Evolutionary conservation across 371 early-diverging fungal species (phyloP).

Genomic region (Saksenaea vasiformis): DNA sequence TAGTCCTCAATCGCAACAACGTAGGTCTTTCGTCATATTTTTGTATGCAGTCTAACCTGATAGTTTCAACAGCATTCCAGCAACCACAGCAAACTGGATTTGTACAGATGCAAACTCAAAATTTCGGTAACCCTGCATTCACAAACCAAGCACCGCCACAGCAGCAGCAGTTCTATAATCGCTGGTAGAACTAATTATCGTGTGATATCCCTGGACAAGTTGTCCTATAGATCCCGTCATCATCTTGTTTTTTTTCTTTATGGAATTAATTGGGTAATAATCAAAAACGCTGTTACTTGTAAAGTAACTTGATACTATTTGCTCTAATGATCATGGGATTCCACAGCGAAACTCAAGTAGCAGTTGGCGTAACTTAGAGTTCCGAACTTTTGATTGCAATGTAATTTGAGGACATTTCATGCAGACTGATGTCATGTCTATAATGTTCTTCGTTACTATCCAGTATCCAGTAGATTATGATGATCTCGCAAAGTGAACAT

Average conservation of each 20-base stretch:
- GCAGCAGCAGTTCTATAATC: slow-evolving; percentile 25
- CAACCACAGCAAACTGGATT: slow-evolving; percentile 22
- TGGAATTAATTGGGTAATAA: background rate
- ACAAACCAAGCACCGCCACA: slow-evolving; percentile 18
- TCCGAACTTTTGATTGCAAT: too few species aligned
- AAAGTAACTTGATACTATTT: too few species aligned
- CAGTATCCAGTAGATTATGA: too few species aligned
- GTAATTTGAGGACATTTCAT: too few species aligned
- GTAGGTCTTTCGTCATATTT: background rate
- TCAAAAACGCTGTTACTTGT: too few species aligned
- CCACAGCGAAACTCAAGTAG: too few species aligned
- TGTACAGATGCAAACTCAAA: slow-evolving; percentile 10
- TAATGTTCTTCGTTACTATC: too few species aligned
- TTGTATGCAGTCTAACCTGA: background rate
- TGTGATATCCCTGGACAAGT: background rate
- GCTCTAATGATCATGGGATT: too few species aligned
- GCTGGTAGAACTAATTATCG: slow-evolving; percentile 13
- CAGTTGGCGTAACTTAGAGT: too few species aligned
- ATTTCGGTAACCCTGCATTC: slow-evolving; percentile 10
- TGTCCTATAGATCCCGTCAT: background rate
- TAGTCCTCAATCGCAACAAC: slow-evolving; percentile 20
- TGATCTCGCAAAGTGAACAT: too few species aligned
- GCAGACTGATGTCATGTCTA: too few species aligned
- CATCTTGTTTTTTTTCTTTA: background rate
- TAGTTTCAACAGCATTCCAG: slow-evolving; percentile 10